Base-by-base conservation (phyloP, 2,329 filamentous ascomycete species). In the Coniosporium tulheliwenetii region DNA sequence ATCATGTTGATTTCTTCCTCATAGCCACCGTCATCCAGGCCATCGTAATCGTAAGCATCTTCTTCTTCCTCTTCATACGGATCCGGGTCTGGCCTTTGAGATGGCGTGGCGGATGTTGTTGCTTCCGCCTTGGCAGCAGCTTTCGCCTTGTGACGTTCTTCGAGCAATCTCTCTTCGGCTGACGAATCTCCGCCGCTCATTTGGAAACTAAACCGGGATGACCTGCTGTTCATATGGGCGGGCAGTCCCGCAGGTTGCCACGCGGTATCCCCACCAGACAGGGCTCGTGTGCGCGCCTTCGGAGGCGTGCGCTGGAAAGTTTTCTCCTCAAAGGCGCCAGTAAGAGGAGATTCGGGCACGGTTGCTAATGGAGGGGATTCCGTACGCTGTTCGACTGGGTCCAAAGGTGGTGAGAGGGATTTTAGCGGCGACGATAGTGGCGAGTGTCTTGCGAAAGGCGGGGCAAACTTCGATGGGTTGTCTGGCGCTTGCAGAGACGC, bases 181-280 rank as follows among this genome's bases (percentile, higher is more conserved):
- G 69, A 65, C 5, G 73, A 76, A 10, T 80, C 80, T 5, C 75
- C 75, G 5, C 79, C 79, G 12, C 78, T 73, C 67, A 86, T 83
- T 51, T 87, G 82, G 51, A 89, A 89, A 50, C 82, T 87, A 53
- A 89, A 87, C 10, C 83, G 69, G 0, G 81, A 85, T 0, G 82
- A 83, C 9, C 79, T 83, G 54, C 81, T 86, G 3, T 58, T 60
- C 37, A 65, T 54, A 46, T 68, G 65, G 37, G 62, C 57, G 4
- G 64, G 64, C 9, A 62, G 43, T 10, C 58, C 58, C 14, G 55
- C 55, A 13, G 57, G 53, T 29, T 53, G 49, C 36, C 57, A 61
- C 1, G 52, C 51, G 7, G 55, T 52, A 39, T 62, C 58, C 10
- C 54, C 55, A 13, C 58, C 48, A 2, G 59, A 62, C 5, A 57